Conservation (phyloP, 805 yeast genomes). For the Kodamaea sagamina region DNA sequence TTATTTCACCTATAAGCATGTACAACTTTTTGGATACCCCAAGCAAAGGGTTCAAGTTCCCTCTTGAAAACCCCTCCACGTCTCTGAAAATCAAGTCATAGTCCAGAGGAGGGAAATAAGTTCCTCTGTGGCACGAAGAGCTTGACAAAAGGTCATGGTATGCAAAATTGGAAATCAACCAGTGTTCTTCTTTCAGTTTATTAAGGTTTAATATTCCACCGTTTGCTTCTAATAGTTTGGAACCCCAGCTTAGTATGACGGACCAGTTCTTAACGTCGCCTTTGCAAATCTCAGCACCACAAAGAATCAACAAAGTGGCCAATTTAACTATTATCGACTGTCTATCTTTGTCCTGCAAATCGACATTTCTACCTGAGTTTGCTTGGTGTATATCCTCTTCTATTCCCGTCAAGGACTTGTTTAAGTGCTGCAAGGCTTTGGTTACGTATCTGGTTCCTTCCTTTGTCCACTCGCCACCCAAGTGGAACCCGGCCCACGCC, state of each 20-base stretch:
- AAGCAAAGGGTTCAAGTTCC: conserved; percentile 64
- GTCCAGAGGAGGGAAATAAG: conserved; percentile 63
- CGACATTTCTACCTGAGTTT: conserved; percentile 7
- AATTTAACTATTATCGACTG: conserved; percentile 46
- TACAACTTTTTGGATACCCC: conserved; percentile 74
- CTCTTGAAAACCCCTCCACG: conserved; percentile 33
- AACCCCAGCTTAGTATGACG: conserved; percentile 63
- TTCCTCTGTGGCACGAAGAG: conserved; percentile 58
- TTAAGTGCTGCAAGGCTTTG: conserved; percentile 47
- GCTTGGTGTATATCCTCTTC: conserved; percentile 12
- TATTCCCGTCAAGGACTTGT: conserved; percentile 28
- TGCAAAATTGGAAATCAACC: conserved; percentile 76
- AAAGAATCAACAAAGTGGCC: conserved; percentile 66
- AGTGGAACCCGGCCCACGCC: conserved; percentile 58
- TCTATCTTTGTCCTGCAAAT: conserved; percentile 22
- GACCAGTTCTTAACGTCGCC: conserved; percentile 84
- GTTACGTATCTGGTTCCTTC: conserved; percentile 53
- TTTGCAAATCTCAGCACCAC: conserved; percentile 80
- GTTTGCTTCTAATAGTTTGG: conserved; percentile 56
- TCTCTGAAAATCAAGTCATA: conserved; percentile 55
- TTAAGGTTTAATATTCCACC: conserved; percentile 64
- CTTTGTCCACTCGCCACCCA: conserved; percentile 46
- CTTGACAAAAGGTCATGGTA: conserved; percentile 77
- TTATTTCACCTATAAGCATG: conserved; percentile 66
- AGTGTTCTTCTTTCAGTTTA: conserved; percentile 59